These are phyloP conservation scores for Ustilago esculenta DNA, from an alignment of 1,284 basidiomycete species.

Conservation along the genomic window DNA sequence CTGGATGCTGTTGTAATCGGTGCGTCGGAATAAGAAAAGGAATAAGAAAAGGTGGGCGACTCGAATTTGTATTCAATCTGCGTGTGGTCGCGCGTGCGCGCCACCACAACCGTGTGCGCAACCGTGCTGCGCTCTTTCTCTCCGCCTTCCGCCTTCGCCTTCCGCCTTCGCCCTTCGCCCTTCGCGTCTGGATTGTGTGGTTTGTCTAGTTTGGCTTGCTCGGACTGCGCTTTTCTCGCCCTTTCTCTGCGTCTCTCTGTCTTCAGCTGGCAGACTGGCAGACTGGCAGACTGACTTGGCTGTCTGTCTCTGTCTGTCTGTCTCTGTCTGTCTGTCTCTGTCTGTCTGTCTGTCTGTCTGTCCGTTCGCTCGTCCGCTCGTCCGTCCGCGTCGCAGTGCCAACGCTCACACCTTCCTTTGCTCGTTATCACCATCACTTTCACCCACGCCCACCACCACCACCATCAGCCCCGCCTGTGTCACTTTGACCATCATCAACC, in stretches of 20 bases:
- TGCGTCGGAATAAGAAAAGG: no score
- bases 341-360: neutral
- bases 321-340: neutral
- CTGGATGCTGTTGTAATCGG: slow-evolving; percentile 1
- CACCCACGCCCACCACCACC: slow-evolving; percentile 17
- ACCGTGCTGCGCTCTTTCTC: no score
- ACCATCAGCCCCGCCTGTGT: slow-evolving; percentile 23
- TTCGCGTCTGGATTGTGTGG: neutral
- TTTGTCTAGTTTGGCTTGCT: no score
- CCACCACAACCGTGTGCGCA: neutral
- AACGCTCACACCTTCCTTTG: slow-evolving; percentile 18
- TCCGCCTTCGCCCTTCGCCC: neutral
- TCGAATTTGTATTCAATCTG: neutral
- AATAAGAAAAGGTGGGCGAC: neutral
- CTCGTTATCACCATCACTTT: slow-evolving; percentile 20
- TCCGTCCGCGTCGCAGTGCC: slow-evolving; percentile 4
- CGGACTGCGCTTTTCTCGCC: slow-evolving; percentile 1
- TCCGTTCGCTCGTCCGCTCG: slow-evolving; percentile 1
- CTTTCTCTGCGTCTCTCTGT: slow-evolving; percentile 2
- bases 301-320: no score
- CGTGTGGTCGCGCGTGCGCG: neutral
- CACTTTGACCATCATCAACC: slow-evolving; percentile 33
- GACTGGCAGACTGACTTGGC: no score
- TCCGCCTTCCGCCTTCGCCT: no score
- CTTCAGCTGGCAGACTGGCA: no score